phyloP scores from a whole-genome alignment of 1,284 basidiomycete species.

The Sanghuangporus baumii region DNA sequence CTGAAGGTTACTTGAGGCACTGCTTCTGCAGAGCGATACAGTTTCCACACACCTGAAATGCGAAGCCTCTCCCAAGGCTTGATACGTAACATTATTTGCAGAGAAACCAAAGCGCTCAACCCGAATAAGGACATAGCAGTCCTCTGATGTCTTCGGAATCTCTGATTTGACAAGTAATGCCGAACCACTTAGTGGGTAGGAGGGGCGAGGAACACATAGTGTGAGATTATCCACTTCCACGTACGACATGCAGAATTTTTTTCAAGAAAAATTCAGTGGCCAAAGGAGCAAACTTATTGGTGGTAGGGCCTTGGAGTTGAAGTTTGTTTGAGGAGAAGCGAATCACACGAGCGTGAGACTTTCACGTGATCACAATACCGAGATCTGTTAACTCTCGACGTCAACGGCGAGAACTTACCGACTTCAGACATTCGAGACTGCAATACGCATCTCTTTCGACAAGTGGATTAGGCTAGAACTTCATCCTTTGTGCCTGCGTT shows the following conservation, averaged over 20 bases:
- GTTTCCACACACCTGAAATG: conserved; percentile 44
- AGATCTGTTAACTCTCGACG: no score
- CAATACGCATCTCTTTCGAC: no score
- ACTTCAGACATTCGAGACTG: no score
- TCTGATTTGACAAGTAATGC: conserved; percentile 24
- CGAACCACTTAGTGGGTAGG: not conserved
- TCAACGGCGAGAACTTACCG: no score
- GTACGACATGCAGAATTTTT: not conserved
- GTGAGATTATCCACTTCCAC: not conserved
- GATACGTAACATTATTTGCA: conserved; percentile 47
- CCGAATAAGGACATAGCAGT: conserved; percentile 48
- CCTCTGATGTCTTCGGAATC: conserved; percentile 6
- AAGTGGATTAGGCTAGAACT: no score
- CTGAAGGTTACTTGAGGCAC: conserved; percentile 27
- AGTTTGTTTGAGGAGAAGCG: no score
- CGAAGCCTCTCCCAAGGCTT: conserved; percentile 49
- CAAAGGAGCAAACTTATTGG: no score
- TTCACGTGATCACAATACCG: no score
- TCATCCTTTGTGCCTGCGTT: no score
- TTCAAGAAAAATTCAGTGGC: no score
- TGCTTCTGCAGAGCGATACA: not conserved
- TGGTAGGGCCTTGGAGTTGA: no score
- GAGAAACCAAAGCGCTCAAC: conserved; percentile 63
- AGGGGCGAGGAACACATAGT: not conserved
- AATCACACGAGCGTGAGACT: no score